Base-by-base conservation (phyloP, 2,329 filamentous ascomycete species). In the Alternaria metachromatica region DNA sequence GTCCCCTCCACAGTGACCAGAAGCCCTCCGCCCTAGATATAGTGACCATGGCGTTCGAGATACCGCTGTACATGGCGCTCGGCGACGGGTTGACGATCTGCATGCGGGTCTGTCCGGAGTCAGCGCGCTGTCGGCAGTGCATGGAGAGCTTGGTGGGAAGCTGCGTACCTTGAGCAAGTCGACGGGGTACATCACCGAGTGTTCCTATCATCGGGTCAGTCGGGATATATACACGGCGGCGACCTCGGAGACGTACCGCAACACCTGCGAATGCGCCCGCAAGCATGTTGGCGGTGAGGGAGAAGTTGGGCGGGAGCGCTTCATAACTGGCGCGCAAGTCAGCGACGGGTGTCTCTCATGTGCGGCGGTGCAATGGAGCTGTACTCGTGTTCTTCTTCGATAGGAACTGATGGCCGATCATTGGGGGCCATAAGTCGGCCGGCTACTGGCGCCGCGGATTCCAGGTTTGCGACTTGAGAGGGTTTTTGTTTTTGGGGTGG, bases 121-220 rank as follows among this genome's bases (percentile, higher is more conserved):
- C 67, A 77, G 71, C 70, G 63, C 66, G 58, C 49, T 45, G 57
- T 33, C 54, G 59, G 43, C n/a, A 55, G 46, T 33, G 41, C 8
- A 30, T 58, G 25, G 43, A 33, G 11, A 43, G 49, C 15, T 25
- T 6, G 7, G 46, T 15, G 10, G 20, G 33, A 43, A 64, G 63
- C 60, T 56, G 76, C 84, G 69, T 80, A 97, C 96, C 91, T 99
- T 99, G 79, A 99, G 92, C 72, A 97, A 89, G 84, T 99, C 96
- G 78, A 99, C 92, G 20, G 96, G 96, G 80, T 99, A 99, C 96
- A 99, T 98, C 76, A 97, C 94, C 63, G 95, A 96, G 82, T 98
- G 95, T 84, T 98, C 95, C 94, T 97, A 64, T 67, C 53, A 65
- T 66, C 70, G 49, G 54, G 65, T 80, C 67, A 72, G 79, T 62